Base-by-base conservation (phyloP, 345 rosid species). In the Eucalyptus tenuipes region DNA sequence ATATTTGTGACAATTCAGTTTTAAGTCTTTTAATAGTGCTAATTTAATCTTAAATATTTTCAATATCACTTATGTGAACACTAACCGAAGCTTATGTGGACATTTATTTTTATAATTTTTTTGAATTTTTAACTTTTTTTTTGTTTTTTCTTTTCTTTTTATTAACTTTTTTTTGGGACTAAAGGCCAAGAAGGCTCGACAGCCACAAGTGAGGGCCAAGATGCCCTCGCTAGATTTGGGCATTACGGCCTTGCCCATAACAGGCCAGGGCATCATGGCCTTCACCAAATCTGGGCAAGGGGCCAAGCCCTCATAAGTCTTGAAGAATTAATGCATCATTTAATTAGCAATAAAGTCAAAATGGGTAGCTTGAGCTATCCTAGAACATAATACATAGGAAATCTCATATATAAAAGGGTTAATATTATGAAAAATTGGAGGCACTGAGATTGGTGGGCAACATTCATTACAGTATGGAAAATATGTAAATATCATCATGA, bases 151-250 rank as follows among this genome's bases (percentile, higher is more conserved):
- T 50, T 50, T 52, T 53, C 57, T 53, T 53, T 53, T 53, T 25
- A 53, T 53, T 53, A 0, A 18, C 10, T 5, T 55, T 57, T 55
- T 17, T 57, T 57, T 24, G 13, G 29, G n/a, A 25, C 29, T 24
- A 25, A 57, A 24, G 64, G 29, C 1, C 4, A 0, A 57, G 6
- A 55, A 55, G 29, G 13, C 13, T 24, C 4, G 0, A 24, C 1
- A 57, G 2, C 29, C 66, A 59, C 0, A 59, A 2, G n/a, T 1
- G 29, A 57, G 8, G 66, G 66, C n/a, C 1, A 7, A 57, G 15
- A 57, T 1, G 3, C 3, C n/a, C n/a, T 57, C 7, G 7, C 29
- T 1, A 25, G 7, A 57, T 25, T 25, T 57, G n/a, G n/a, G 59
- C 59, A 53, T 53, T 53, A 4, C 1, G 27, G 59, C 59, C 5